Evolutionary conservation across 208 protist genomes (phyloP).

Genomic region (Trypanosoma melophagium): DNA sequence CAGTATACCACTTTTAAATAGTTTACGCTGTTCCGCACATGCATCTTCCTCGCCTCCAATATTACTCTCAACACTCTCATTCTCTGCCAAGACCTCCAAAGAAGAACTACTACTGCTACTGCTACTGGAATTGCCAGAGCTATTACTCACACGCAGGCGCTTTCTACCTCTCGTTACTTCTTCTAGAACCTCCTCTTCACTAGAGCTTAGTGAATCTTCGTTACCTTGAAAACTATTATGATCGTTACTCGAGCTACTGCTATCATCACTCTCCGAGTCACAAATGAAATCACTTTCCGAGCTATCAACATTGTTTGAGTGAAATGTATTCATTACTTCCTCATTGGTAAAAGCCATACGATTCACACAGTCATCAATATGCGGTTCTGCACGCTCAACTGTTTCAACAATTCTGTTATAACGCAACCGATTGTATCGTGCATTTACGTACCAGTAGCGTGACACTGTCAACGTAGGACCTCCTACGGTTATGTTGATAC

Average conservation of each 20-base stretch:
- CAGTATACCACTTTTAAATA: slow-evolving; percentile 27
- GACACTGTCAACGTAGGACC: slow-evolving; percentile 47
- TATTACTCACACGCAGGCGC: neutral
- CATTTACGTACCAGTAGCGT: slow-evolving; percentile 80
- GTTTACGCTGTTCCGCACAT: slow-evolving; percentile 4
- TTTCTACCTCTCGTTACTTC: slow-evolving; percentile 4
- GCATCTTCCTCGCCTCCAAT: neutral
- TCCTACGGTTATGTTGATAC: neutral
- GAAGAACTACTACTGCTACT: neutral
- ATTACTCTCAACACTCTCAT: slow-evolving; percentile 1
- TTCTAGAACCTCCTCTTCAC: slow-evolving; percentile 11
- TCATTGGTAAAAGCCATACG: slow-evolving; percentile 51
- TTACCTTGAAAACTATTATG: slow-evolving; percentile 11
- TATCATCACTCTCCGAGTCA: slow-evolving; percentile 5
- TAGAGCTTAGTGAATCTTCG: slow-evolving; percentile 9
- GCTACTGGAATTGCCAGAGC: neutral
- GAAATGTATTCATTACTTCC: slow-evolving; percentile 31
- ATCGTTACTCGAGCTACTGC: slow-evolving; percentile 4
- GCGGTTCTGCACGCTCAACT: slow-evolving; percentile 41
- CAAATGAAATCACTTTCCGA: slow-evolving; percentile 28
- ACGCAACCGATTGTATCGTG: slow-evolving; percentile 78
- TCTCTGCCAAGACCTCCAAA: neutral
- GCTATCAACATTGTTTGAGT: slow-evolving; percentile 13
- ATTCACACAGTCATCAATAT: slow-evolving; percentile 37
- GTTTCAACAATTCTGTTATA: slow-evolving; percentile 84